These are phyloP conservation scores for Saccharomycopsis fermentans DNA, from an alignment of 805 yeast genomes.

Conservation along the genomic window DNA sequence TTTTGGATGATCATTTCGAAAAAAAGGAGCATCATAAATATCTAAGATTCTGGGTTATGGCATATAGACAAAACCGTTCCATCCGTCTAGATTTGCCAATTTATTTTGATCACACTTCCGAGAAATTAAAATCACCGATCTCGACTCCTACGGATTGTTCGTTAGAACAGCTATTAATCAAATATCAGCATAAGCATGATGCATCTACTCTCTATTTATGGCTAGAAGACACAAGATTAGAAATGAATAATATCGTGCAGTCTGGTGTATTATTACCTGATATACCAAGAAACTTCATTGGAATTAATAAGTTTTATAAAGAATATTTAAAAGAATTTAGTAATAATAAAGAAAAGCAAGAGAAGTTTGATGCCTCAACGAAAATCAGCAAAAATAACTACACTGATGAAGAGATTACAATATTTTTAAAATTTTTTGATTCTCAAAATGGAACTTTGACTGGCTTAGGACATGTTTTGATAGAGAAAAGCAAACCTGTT, in stretches of 20 bases:
- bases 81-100: constrained; percentile 46
- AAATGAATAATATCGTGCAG: constrained; percentile 5
- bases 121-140: background rate
- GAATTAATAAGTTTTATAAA: constrained; percentile 4
- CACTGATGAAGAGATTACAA: constrained; percentile 25
- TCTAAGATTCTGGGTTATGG: constrained; percentile 55
- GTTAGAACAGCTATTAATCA: constrained; percentile 20
- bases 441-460: constrained; percentile 38
- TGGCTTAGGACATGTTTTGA: constrained; percentile 56
- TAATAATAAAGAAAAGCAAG: background rate
- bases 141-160: constrained; percentile 2
- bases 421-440: constrained; percentile 63
- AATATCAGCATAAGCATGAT: background rate
- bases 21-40: constrained; percentile 16
- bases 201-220: constrained; percentile 39
- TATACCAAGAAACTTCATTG: constrained; percentile 12
- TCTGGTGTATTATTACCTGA: constrained; percentile 1
- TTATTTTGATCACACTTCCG: background rate
- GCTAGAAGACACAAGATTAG: constrained; percentile 44
- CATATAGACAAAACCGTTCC: constrained; percentile 61
- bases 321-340: background rate
- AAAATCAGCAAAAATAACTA: background rate
- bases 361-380: background rate
- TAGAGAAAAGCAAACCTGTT: constrained; percentile 37
- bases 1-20: background rate